Evolutionary conservation across 208 protist species (phyloP).

Genomic region (Polymyxa betae): DNA sequence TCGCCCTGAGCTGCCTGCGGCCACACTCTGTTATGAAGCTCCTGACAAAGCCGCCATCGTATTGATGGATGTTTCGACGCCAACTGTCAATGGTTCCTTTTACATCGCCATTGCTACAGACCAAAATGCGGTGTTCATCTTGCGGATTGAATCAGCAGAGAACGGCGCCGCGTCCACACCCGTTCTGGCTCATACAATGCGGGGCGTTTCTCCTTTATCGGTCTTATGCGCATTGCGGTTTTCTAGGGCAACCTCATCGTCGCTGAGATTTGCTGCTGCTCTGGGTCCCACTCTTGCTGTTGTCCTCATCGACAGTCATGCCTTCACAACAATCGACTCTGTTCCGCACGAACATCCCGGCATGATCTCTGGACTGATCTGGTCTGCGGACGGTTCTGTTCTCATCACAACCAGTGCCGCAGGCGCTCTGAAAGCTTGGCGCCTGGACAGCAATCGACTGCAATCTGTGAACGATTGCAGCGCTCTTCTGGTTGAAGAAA

Average conservation of each 20-base stretch:
- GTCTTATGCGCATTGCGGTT: not conserved
- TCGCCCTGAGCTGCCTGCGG: too few relatives aligned
- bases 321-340: not conserved
- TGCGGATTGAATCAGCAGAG: too few relatives aligned
- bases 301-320: not conserved
- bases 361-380: not conserved
- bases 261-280: not conserved
- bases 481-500: not conserved
- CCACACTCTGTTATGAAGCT: too few relatives aligned
- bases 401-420: not conserved
- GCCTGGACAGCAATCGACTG: not conserved
- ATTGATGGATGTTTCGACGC: too few relatives aligned
- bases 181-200: not conserved
- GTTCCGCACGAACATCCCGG: conserved; percentile 6
- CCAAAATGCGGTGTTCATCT: too few relatives aligned
- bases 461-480: not conserved
- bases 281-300: not conserved
- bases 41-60: too few relatives aligned
- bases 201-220: not conserved
- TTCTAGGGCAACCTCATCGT: not conserved
- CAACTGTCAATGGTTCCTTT: too few relatives aligned
- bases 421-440: not conserved
- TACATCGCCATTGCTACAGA: too few relatives aligned
- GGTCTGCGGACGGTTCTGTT: not conserved
- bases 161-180: too few relatives aligned